Conservation (phyloP, 192 early-diverging fungal genomes). For the Borealophlyctis nickersoniae region DNA sequence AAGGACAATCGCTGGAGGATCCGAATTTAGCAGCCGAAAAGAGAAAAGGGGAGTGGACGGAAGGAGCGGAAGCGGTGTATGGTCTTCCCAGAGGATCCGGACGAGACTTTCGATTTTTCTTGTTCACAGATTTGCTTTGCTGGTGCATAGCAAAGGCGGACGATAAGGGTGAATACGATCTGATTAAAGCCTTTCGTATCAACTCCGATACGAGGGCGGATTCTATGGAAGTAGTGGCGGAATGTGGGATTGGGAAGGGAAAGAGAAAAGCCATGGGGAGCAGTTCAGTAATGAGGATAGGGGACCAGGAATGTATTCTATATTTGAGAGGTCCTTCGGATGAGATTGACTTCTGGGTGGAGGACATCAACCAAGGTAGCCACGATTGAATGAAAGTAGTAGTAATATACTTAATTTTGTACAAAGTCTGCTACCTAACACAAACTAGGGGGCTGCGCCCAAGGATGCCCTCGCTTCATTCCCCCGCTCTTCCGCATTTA, state of each 20-base stretch:
- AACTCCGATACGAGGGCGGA: conserved; percentile 7
- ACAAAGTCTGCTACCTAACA: too few species aligned
- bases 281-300: conserved; percentile 33
- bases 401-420: too few species aligned
- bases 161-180: conserved; percentile 20
- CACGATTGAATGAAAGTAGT: too few species aligned
- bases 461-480: too few species aligned
- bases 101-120: conserved; percentile 33
- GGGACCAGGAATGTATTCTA: conserved; percentile 34
- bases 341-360: conserved; percentile 36
- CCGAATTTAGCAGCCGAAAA: not conserved
- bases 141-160: conserved; percentile 34
- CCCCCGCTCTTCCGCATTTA: too few species aligned
- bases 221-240: conserved; percentile 18
- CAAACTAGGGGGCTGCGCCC: too few species aligned
- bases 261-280: conserved; percentile 2
- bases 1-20: not conserved
- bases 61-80: conserved; percentile 15
- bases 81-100: conserved; percentile 27
- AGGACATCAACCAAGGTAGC: too few species aligned
- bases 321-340: conserved; percentile 33
- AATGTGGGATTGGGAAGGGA: conserved; percentile 1
- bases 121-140: conserved; percentile 48
- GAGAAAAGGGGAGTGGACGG: not conserved
- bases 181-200: conserved; percentile 17